A percentile compares a stretch with the other conserved stretches of the same genome.
phyloP scores from a whole-genome alignment of 2,329 filamentous ascomycete genomes.

The Sphaerostilbella broomeana region DNA sequence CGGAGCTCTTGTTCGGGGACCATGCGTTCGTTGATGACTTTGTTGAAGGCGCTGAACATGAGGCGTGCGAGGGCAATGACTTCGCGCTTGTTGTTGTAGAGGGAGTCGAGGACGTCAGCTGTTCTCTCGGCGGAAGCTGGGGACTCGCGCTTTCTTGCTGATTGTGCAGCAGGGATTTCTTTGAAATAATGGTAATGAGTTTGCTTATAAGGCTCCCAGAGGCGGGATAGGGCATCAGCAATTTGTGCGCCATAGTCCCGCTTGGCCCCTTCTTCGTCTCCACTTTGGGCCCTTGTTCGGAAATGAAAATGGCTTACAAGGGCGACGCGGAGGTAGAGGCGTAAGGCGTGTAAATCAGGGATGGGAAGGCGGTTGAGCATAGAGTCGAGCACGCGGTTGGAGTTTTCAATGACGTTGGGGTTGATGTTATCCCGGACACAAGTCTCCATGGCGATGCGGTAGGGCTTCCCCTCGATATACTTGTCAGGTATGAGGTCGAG shows the following conservation, averaged over 20 bases:
- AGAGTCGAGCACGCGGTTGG: conserved; percentile 56
- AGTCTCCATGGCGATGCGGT: conserved; percentile 65
- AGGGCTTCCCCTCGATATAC: conserved; percentile 45
- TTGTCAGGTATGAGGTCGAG: conserved; percentile 47
- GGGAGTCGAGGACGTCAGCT: too few species aligned
- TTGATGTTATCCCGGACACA: conserved; percentile 76
- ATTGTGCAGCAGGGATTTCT: too few species aligned
- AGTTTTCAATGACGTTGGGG: conserved; percentile 57
- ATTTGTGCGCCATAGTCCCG: conserved; percentile 45
- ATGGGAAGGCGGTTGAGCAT: conserved; percentile 43
- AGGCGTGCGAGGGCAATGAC: conserved; percentile 38
- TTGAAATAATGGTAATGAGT: conserved; percentile 33
- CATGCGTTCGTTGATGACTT: conserved; percentile 36
- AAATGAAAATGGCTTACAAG: conserved; percentile 40
- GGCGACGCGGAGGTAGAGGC: conserved; percentile 51
- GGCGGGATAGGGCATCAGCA: conserved; percentile 39
- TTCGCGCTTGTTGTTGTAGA: conserved; percentile 34
- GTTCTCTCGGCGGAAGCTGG: conserved; percentile 11
- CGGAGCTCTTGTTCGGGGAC: conserved; percentile 28
- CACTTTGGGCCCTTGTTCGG: conserved; percentile 24
- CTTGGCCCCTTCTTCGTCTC: conserved; percentile 31
- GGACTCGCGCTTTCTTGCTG: conserved; percentile 18
- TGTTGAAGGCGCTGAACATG: conserved; percentile 41
- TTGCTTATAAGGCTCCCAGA: conserved; percentile 44
- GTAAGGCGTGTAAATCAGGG: conserved; percentile 46